These are phyloP conservation scores for Stagonosporopsis vannaccii DNA, from an alignment of 2,329 filamentous ascomycete genomes.

Conservation along the genomic window DNA sequence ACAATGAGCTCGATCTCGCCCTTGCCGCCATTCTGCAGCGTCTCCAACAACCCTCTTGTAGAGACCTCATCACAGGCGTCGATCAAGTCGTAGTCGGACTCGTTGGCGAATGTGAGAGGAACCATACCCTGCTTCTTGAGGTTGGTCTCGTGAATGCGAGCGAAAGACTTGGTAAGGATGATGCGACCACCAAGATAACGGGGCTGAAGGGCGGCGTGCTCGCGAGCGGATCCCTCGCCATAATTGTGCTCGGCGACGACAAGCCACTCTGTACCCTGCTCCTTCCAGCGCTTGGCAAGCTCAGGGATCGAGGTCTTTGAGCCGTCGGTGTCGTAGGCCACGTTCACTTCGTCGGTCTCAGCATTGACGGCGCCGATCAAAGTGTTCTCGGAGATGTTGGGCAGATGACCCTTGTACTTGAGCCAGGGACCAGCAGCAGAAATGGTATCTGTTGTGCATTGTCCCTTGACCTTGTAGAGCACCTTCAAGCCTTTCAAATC, in stretches of 20 bases:
- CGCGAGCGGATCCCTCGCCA: slow-evolving; percentile 86
- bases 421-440: slow-evolving; percentile 96
- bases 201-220: slow-evolving; percentile 89
- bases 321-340: slow-evolving; percentile 86
- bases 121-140: slow-evolving; percentile 98
- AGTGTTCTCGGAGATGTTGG: slow-evolving; percentile 94
- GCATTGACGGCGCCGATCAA: slow-evolving; percentile 13
- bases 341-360: slow-evolving; percentile 41
- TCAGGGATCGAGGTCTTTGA: slow-evolving; percentile 81
- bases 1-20: slow-evolving; percentile 74
- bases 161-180: slow-evolving; percentile 86
- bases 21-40: slow-evolving; percentile 77
- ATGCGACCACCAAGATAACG: slow-evolving; percentile 87
- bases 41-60: slow-evolving; percentile 84
- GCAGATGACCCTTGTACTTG: slow-evolving; percentile 98
- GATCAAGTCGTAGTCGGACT: slow-evolving; percentile 86
- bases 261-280: slow-evolving; percentile 10
- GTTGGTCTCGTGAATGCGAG: slow-evolving; percentile 93
- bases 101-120: slow-evolving; percentile 87
- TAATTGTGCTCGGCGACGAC: slow-evolving; percentile 57
- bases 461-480: slow-evolving; percentile 94
- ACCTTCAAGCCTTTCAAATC: slow-evolving; percentile 83
- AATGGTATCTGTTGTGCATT: slow-evolving; percentile 99
- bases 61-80: slow-evolving; percentile 81
- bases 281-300: slow-evolving; percentile 82